A percentile compares a stretch with the other conserved stretches of the same genome.
Conservation (phyloP, 2,329 filamentous ascomycete species). For the Neodidymelliopsis sp. region DNA sequence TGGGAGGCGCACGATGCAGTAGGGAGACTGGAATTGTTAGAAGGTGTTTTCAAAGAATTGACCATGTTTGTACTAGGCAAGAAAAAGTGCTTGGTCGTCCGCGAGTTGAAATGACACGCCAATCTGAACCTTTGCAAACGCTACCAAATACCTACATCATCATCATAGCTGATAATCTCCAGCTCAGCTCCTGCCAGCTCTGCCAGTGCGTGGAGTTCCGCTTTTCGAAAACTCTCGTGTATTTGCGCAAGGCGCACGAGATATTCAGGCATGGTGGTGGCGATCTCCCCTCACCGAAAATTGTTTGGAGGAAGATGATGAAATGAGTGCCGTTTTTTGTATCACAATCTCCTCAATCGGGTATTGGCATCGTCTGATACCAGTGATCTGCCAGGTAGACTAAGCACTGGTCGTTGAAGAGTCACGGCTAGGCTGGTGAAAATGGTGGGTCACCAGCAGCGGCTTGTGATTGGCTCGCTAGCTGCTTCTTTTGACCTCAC, state of each 20-base stretch:
- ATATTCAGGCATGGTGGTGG: constrained; percentile 65
- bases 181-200: constrained; percentile 71
- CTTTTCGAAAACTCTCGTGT: constrained; percentile 87
- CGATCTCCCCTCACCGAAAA: background rate
- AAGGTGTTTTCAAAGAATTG: background rate
- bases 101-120: no score
- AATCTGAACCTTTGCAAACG: no score
- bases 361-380: constrained; percentile 27
- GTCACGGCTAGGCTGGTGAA: constrained; percentile 9
- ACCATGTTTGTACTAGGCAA: background rate
- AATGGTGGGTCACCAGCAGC: constrained; percentile 12
- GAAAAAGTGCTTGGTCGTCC: no score
- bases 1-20: constrained; percentile 76
- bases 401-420: background rate
- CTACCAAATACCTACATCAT: constrained; percentile 66
- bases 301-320: background rate
- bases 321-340: background rate
- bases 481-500: constrained; percentile 9
- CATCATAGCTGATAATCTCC: constrained; percentile 76
- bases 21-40: constrained; percentile 72
- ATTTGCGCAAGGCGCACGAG: constrained; percentile 88
- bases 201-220: constrained; percentile 84
- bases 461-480: constrained; percentile 14
- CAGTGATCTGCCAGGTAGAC: background rate
- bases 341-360: constrained; percentile 21